Base-by-base conservation (phyloP, 23 red algal species). In the Cyanidiococcus yangmingshanensis region DNA sequence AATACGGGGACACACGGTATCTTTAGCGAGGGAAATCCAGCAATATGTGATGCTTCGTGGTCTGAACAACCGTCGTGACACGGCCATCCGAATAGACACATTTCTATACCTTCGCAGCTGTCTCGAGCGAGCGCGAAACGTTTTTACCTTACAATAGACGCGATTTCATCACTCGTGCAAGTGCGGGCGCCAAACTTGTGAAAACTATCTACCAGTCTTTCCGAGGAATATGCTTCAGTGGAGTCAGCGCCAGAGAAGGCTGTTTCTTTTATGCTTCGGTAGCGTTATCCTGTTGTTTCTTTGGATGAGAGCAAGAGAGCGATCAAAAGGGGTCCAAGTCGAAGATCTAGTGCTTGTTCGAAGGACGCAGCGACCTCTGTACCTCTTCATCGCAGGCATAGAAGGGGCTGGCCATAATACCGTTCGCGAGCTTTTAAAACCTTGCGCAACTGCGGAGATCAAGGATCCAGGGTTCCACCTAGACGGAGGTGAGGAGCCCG, bases 301-400 rank as follows among this genome's bases (percentile, higher is more conserved):
- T 15, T 7, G 7, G 21, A 54, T 54, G 7, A 7, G 45, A 54
- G 7, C 45, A 54, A 54, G 45, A 21, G 12, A 21, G 45, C 21
- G 12, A 7, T 54, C 45, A 7, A 21, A 54, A 7, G 45, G 21
- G 12, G 7, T 54, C 45, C 45, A 21, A 15, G 45, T 54, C 45
- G 45, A 54, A 54, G 45, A 54, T 7, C 7, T 54, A 7, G 7
- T 54, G 12, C 7, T 54, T 21, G 45, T 7, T 15, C 12, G 32
- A 12, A 12, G 27, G n/a, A 71, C 63, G 7, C n/a, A 30, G 3
- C 63, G 63, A 12, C 63, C 63, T 7, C 63, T 71, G 63, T 71
- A 71, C 63, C 12, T 71, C 21, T 71, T 71, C 63, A 32, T 71
- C 7, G 63, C 63, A 3, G 63, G 63, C 63, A 35, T 71, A 2